Conservation (phyloP, 768 basidiomycete species). For the Cystobasidium ongulense region DNA sequence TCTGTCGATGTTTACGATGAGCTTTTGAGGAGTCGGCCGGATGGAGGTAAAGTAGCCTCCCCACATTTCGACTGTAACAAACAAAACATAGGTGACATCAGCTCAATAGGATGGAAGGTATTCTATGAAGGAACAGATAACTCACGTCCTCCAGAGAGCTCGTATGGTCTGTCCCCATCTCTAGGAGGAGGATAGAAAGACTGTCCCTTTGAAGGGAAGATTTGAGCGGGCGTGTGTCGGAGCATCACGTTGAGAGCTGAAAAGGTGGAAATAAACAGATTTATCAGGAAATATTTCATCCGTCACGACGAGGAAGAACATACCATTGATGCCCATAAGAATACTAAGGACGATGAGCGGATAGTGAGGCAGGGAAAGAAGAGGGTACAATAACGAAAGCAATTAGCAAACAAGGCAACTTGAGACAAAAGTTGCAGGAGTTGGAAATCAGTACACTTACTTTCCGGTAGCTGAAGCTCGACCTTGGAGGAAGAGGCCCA, state of each 20-base stretch:
- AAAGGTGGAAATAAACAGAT: not conserved
- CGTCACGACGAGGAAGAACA: not conserved
- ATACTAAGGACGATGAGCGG: too few relatives aligned
- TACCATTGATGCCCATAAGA: constrained; percentile 30
- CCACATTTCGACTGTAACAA: constrained; percentile 30
- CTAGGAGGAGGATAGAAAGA: constrained; percentile 31
- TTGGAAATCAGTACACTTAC: too few relatives aligned
- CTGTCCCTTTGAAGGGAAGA: constrained; percentile 22
- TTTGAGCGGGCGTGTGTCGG: not conserved
- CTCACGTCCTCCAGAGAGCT: constrained; percentile 16
- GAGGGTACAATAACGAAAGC: not conserved
- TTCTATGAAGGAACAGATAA: not conserved
- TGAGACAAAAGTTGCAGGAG: too few relatives aligned
- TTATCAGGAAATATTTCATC: too few relatives aligned
- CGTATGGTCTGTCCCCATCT: constrained; percentile 14
- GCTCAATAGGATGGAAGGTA: not conserved
- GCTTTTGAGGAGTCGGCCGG: not conserved
- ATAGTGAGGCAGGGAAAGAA: too few relatives aligned
- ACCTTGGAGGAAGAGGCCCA: constrained; percentile 8
- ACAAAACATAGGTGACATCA: not conserved
- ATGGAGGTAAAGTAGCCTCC: constrained; percentile 33
- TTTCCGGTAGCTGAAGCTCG: not conserved
- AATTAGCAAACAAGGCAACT: not conserved
- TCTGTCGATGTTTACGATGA: constrained; percentile 32
- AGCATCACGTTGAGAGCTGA: constrained; percentile 34